Evolutionary conservation across 208 protist genomes (phyloP).

Genomic region (Trypanosomatidae sp.): DNA sequence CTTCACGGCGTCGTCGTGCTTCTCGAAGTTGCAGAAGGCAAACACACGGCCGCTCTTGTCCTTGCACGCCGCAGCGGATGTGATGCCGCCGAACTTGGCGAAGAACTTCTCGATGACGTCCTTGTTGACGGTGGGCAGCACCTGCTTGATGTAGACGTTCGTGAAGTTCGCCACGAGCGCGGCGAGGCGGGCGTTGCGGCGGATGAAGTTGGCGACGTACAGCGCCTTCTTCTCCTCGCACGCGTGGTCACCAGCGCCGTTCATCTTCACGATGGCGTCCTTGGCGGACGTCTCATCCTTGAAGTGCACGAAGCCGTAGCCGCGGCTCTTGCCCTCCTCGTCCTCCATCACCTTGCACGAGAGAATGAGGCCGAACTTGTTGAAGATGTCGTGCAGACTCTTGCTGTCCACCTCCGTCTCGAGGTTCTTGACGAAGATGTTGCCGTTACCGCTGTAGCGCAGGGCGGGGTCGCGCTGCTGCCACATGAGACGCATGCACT

Average conservation of each 20-base stretch:
- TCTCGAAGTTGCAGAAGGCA: constrained; percentile 98
- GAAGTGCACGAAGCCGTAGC: constrained; percentile 99
- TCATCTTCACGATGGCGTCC: constrained; percentile 96
- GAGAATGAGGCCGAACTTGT: constrained; percentile 97
- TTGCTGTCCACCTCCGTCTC: constrained; percentile 97
- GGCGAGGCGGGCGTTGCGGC: constrained; percentile 92
- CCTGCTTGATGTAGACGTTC: constrained; percentile 99
- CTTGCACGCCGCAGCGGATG: constrained; percentile 86
- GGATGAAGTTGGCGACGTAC: constrained; percentile 97
- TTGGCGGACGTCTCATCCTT: constrained; percentile 96
- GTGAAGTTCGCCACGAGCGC: constrained; percentile 96
- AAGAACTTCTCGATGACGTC: constrained; percentile 95
- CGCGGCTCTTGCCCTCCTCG: constrained; percentile 91
- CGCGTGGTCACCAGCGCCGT: constrained; percentile 94
- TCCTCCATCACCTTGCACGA: constrained; percentile 98
- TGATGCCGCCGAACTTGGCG: constrained; percentile 94
- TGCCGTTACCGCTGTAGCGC: constrained; percentile 97
- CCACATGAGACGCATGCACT: constrained; percentile 99
- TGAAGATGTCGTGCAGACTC: constrained; percentile 97
- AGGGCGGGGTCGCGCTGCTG: constrained; percentile 98
- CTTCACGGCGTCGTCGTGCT: constrained; percentile 94
- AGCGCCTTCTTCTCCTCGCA: constrained; percentile 90
- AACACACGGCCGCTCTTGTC: constrained; percentile 94
- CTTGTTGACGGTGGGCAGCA: constrained; percentile 90
- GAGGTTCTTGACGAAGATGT: constrained; percentile 99